Percentiles rank a stretch among this genome's conserved stretches.
Conservation (phyloP, 1,139 yeast genomes). For the Kodamaea anthophila region DNA sequence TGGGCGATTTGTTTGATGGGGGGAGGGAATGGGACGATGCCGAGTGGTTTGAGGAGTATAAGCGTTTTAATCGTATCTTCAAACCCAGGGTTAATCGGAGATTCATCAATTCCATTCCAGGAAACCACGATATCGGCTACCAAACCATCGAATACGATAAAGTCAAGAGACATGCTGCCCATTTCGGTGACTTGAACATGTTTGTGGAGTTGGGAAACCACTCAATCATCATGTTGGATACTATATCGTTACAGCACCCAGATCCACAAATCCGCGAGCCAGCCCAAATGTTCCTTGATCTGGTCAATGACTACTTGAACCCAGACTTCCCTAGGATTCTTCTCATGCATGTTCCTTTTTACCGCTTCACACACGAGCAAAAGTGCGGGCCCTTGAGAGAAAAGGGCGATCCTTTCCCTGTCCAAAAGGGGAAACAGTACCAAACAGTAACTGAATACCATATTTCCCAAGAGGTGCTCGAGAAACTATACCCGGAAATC, state of each 20-base stretch:
- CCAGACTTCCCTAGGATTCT: conserved; percentile 56
- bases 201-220: conserved; percentile 63
- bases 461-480: conserved; percentile 51
- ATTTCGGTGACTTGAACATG: conserved; percentile 66
- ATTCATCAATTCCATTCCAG: conserved; percentile 65
- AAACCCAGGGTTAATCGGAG: conserved; percentile 42
- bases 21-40: conserved; percentile 76
- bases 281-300: conserved; percentile 22
- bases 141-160: conserved; percentile 57
- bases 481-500: conserved; percentile 53
- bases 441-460: conserved; percentile 66
- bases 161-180: conserved; percentile 55
- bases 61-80: conserved; percentile 62
- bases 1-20: conserved; percentile 93
- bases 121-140: conserved; percentile 95
- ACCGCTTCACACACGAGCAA: conserved; percentile 46
- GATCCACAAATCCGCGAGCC: conserved; percentile 20
- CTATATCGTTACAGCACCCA: conserved; percentile 63
- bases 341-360: conserved; percentile 76
- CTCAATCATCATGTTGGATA: conserved; percentile 69
- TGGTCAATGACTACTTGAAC: conserved; percentile 16
- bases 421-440: conserved; percentile 67
- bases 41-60: conserved; percentile 68
- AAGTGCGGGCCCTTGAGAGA: conserved; percentile 69
- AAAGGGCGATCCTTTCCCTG: conserved; percentile 53